Percentiles rank a stretch among this genome's conserved stretches.
These are phyloP conservation scores for Aspergillus japonicus DNA, from an alignment of 2,329 filamentous ascomycete genomes.

Conservation along the genomic window DNA sequence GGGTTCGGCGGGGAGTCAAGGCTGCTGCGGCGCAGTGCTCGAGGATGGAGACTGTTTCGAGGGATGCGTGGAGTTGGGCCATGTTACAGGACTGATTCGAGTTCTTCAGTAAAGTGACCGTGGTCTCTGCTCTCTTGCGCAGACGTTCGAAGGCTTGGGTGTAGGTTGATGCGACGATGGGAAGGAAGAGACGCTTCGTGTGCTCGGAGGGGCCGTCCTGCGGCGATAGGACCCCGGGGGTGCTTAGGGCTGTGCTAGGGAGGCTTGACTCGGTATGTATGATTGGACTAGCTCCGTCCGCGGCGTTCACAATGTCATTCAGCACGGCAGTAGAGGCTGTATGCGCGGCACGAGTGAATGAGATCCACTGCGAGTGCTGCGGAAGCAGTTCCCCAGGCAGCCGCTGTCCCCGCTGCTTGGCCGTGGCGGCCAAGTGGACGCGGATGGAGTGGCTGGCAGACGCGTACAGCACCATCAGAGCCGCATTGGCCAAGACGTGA, in stretches of 20 bases:
- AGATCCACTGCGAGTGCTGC: conserved; percentile 40
- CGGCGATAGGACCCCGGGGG: conserved; percentile 5
- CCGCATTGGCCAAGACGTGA: conserved; percentile 39
- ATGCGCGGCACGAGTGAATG: conserved; percentile 38
- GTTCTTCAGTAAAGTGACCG: conserved; percentile 3
- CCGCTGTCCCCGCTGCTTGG: conserved; percentile 14
- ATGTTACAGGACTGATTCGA: not conserved
- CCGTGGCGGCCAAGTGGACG: conserved; percentile 32
- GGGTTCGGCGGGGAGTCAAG: conserved; percentile 8
- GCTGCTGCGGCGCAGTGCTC: conserved; percentile 22
- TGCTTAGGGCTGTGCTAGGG: not conserved
- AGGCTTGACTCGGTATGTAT: not conserved
- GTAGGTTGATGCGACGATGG: conserved; percentile 20
- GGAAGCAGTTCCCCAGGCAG: conserved; percentile 31
- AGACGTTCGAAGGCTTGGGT: conserved; percentile 12
- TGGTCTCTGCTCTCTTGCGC: conserved; percentile 12
- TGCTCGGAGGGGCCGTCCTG: conserved; percentile 19
- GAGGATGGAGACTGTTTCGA: conserved; percentile 21
- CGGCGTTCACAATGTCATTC: conserved; percentile 8
- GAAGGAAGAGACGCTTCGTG: conserved; percentile 19
- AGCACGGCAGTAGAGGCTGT: conserved; percentile 36
- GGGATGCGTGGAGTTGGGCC: conserved; percentile 14
- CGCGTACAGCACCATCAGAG: conserved; percentile 46
- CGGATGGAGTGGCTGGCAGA: conserved; percentile 41
- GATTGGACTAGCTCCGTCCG: not conserved